Base-by-base conservation (phyloP, 306 rosid species). In the Quercus wislizeni region DNA sequence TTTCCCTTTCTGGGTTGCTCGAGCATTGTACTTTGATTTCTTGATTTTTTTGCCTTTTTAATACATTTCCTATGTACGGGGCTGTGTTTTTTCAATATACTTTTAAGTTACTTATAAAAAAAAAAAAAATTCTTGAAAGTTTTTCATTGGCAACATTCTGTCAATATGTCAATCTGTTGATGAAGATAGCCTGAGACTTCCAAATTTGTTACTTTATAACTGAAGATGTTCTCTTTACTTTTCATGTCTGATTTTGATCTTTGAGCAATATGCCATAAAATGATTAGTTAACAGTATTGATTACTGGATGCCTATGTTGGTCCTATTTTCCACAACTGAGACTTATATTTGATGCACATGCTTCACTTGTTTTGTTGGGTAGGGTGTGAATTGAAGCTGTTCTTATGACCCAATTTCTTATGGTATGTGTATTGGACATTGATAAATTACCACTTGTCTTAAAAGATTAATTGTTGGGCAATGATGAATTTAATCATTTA, bases 91-190 rank as follows among this genome's bases (percentile, higher is more conserved):
- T 23, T 23, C 23, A 23, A 23, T 23, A 23, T 23, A 23, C 23
- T 23, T 23, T 23, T 23, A 23, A 23, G 23, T 23, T 23, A 23
- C 23, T 23, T 23, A 23, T 23, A 0, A 23, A 23, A 23, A 23
- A 23, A 23, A 23, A 21, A 23, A 23, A 67, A 33, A 35, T 33
- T 67, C 41, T 9, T 33, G 17, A 7, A 30, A 38, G 4, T 49
- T 67, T 67, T 5, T 67, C 52, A 19, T 67, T 35, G 80, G 69
- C 76, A 59, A 59, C 73, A 58, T 76, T 83, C 74, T 68, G 65
- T 74, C 43, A 56, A 13, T 69, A 31, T 62, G 56, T 76, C 38
- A 80, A 65, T 51, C 31, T 65, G 62, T 58, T 71, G 78, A 70
- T 71, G 75, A 31, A 51, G 75, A 56, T 69, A 38, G 28, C 35